Percentiles rank a stretch among this genome's conserved stretches.
phyloP scores from a whole-genome alignment of 2,329 filamentous ascomycete species.

The Aureobasidium lini region DNA sequence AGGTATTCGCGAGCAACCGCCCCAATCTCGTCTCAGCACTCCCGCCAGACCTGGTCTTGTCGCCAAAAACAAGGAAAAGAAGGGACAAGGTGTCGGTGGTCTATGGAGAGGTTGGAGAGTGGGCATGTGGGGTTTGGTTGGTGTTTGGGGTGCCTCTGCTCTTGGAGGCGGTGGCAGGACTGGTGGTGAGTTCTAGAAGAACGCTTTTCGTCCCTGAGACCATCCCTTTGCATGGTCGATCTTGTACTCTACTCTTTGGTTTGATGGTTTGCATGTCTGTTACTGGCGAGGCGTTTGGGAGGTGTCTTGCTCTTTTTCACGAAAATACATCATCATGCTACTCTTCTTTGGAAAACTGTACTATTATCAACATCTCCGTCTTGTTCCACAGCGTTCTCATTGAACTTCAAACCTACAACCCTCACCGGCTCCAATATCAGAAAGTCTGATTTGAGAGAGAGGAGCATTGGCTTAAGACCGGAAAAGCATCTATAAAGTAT shows the following conservation, averaged over 20 bases:
- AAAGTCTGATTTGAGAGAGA: too few relatives aligned
- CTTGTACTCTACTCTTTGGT: neutral
- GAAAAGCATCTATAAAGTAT: too few relatives aligned
- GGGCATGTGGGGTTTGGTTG: constrained; percentile 68
- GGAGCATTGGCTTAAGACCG: too few relatives aligned
- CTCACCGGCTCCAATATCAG: too few relatives aligned
- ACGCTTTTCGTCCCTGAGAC: neutral
- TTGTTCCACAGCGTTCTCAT: neutral
- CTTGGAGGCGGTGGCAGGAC: constrained; percentile 14
- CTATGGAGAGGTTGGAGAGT: constrained; percentile 70
- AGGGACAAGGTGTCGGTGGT: constrained; percentile 61
- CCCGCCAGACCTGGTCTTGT: constrained; percentile 26
- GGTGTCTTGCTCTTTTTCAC: neutral
- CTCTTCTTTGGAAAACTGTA: neutral
- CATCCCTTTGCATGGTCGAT: neutral
- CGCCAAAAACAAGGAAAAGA: constrained; percentile 37
- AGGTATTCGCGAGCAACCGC: constrained; percentile 45
- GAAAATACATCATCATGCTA: neutral
- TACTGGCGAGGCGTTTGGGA: constrained; percentile 5
- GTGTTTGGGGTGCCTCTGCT: constrained; percentile 48
- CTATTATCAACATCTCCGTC: neutral
- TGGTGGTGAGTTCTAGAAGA: constrained; percentile 14
- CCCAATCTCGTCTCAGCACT: constrained; percentile 24
- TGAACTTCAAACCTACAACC: too few relatives aligned
- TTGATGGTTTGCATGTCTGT: neutral